phyloP scores from a whole-genome alignment of 2,329 filamentous ascomycete species.

The Leptographium procerum region DNA sequence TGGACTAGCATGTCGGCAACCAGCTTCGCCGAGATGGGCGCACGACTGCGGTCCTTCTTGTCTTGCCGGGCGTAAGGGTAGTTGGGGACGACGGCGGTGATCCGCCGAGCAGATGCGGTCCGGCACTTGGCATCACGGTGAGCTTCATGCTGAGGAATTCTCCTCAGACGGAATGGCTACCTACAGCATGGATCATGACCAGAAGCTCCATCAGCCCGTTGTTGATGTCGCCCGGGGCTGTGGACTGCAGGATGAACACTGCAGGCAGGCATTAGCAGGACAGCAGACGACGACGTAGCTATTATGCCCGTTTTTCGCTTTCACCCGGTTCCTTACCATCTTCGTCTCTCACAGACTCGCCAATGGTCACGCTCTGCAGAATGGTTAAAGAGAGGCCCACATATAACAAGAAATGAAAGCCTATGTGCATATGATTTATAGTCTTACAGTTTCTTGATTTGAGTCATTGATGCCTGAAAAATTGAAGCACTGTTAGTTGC shows the following conservation, averaged over 20 bases:
- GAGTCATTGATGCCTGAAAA: constrained; percentile 56
- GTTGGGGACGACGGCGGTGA: constrained; percentile 46
- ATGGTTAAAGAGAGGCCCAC: neutral
- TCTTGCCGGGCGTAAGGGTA: constrained; percentile 95
- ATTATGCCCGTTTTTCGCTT: no score
- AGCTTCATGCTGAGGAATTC: neutral
- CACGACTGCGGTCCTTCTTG: constrained; percentile 61
- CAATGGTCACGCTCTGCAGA: constrained; percentile 65
- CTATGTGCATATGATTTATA: neutral
- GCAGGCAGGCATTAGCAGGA: neutral
- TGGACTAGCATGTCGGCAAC: constrained; percentile 98
- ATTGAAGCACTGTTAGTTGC: neutral
- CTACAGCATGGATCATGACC: constrained; percentile 83
- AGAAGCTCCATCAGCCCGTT: constrained; percentile 96
- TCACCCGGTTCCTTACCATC: constrained; percentile 42
- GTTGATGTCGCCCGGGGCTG: constrained; percentile 91
- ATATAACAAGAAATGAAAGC: neutral
- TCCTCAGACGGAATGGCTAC: neutral
- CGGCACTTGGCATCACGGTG: constrained; percentile 10
- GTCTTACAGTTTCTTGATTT: constrained; percentile 57
- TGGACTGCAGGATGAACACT: constrained; percentile 90
- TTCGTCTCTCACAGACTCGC: constrained; percentile 92
- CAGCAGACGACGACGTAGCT: neutral
- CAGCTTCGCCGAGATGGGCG: constrained; percentile 91
- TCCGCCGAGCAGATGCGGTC: constrained; percentile 15